Evolutionary conservation across 2,329 filamentous ascomycete species (phyloP).

Genomic region (Ilyonectria mors-panacis): DNA sequence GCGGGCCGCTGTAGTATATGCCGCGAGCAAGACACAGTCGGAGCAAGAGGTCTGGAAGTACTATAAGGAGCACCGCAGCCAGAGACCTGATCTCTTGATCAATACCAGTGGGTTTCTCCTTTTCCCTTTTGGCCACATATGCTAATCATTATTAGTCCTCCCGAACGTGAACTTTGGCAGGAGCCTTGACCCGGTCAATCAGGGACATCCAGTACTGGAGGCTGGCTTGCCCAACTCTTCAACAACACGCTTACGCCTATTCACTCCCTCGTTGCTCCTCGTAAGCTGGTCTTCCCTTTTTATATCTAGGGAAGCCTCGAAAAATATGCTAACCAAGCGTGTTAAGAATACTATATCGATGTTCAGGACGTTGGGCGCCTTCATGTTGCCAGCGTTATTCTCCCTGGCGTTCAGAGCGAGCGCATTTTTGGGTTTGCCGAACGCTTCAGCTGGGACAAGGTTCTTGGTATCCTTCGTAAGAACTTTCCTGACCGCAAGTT

Average conservation of each 20-base stretch:
- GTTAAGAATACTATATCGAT: constrained; percentile 59
- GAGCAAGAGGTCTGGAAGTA: constrained; percentile 56
- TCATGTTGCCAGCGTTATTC: constrained; percentile 65
- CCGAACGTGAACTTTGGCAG: constrained; percentile 44
- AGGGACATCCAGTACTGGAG: constrained; percentile 42
- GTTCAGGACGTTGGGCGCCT: constrained; percentile 64
- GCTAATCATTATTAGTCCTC: constrained; percentile 35
- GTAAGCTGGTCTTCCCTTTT: too few relatives aligned
- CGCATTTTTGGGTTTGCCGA: constrained; percentile 68
- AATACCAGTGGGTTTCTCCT: constrained; percentile 31
- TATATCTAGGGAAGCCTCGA: too few relatives aligned
- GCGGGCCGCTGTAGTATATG: constrained; percentile 48
- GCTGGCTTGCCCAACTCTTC: too few relatives aligned
- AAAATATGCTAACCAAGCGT: background rate
- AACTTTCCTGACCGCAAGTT: constrained; percentile 32
- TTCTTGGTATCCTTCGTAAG: constrained; percentile 48
- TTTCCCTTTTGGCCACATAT: background rate
- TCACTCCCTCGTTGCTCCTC: background rate
- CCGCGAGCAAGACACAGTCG: constrained; percentile 53
- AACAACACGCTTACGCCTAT: constrained; percentile 19
- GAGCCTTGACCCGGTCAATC: constrained; percentile 33
- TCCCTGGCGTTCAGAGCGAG: constrained; percentile 60
- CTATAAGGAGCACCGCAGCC: constrained; percentile 13
- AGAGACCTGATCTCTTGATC: constrained; percentile 43
- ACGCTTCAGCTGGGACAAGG: constrained; percentile 61